A percentile compares a stretch with the other conserved stretches of the same genome.
Evolutionary conservation across 1,284 basidiomycete species (phyloP).

Genomic region (Ceratobasidium sp.): DNA sequence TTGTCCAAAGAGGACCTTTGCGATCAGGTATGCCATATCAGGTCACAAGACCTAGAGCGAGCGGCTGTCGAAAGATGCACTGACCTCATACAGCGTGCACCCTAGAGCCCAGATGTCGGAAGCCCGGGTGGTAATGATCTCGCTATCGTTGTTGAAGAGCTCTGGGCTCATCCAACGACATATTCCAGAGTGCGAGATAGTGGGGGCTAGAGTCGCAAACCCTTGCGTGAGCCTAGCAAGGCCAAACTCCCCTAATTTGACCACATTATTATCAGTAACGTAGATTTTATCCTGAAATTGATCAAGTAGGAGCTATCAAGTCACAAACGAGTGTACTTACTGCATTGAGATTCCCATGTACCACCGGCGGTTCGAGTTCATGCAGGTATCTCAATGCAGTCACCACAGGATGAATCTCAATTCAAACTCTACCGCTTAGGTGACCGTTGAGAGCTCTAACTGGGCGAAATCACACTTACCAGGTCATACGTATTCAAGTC

Average conservation of each 20-base stretch:
- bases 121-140: background rate
- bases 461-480: background rate
- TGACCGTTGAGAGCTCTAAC: background rate
- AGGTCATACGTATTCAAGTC: background rate
- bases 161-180: constrained; percentile 31
- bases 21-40: too few relatives aligned
- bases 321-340: background rate
- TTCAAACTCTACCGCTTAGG: background rate
- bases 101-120: constrained; percentile 1
- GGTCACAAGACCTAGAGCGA: too few relatives aligned
- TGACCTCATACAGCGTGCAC: background rate
- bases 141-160: background rate
- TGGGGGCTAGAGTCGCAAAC: constrained; percentile 2
- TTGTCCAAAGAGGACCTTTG: too few relatives aligned
- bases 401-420: background rate
- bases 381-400: constrained; percentile 6
- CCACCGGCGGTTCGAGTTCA: constrained; percentile 6
- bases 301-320: background rate
- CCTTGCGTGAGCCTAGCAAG: constrained; percentile 1
- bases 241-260: constrained; percentile 13
- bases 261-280: background rate
- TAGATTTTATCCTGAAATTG: constrained; percentile 10
- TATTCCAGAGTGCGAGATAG: background rate
- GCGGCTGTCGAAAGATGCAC: too few relatives aligned
- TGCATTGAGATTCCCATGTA: constrained; percentile 12